phyloP scores from a whole-genome alignment of 768 basidiomycete genomes.

The Mycena epipterygia region DNA sequence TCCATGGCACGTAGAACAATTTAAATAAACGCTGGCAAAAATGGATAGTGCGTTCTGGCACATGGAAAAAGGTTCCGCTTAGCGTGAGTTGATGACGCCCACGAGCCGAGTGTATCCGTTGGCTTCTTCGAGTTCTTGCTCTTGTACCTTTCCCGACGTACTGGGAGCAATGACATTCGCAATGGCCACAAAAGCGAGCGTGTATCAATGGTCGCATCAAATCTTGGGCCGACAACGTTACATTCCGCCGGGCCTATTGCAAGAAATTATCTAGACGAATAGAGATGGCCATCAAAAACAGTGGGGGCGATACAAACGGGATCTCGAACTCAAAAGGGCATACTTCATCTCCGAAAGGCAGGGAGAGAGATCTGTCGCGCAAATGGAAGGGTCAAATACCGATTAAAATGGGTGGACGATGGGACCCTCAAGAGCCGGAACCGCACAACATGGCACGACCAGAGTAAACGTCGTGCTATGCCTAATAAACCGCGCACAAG shows the following conservation, averaged over 20 bases:
- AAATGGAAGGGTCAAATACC: constrained; percentile 7
- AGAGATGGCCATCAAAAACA: neutral
- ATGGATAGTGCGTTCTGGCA: constrained; percentile 7
- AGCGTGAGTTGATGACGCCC: constrained; percentile 16
- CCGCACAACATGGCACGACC: neutral
- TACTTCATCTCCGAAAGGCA: constrained; percentile 26
- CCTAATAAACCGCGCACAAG: constrained; percentile 1
- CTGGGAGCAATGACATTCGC: constrained; percentile 5
- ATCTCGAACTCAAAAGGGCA: neutral
- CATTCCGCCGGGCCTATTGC: neutral
- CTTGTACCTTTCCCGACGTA: constrained; percentile 18
- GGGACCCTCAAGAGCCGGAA: neutral
- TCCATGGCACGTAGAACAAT: constrained; percentile 3
- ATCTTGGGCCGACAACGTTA: neutral
- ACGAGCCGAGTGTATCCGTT: constrained; percentile 25
- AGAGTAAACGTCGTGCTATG: neutral
- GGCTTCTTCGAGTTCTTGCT: constrained; percentile 8
- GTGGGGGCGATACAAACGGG: neutral
- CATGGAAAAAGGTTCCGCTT: constrained; percentile 31
- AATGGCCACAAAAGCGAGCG: neutral
- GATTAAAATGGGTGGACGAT: constrained; percentile 7
- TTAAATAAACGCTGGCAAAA: neutral
- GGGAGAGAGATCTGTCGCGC: constrained; percentile 19
- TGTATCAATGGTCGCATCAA: constrained; percentile 8
- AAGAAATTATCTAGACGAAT: neutral